Conservation (phyloP, 164 flowering plant genomes). For the Chimonanthus salicifolius region DNA sequence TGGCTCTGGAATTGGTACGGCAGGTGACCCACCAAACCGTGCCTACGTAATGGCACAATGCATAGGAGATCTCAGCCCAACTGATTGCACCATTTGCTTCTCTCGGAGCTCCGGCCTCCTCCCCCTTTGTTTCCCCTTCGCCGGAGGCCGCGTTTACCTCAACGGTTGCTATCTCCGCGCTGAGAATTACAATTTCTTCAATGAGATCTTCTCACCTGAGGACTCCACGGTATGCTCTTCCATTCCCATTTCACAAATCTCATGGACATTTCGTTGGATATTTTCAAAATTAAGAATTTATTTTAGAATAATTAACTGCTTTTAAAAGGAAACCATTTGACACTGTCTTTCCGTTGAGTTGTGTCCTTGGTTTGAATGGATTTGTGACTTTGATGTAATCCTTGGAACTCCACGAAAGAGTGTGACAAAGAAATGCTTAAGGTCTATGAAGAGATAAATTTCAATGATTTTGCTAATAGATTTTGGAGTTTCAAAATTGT, state of each 20-base stretch:
- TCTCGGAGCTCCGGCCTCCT: not conserved
- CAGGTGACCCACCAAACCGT: not conserved
- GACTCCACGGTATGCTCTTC: not conserved
- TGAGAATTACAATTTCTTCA: slow-evolving; percentile 12
- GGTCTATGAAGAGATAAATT: too few relatives aligned
- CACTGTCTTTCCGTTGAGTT: not conserved
- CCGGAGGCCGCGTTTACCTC: slow-evolving; percentile 6
- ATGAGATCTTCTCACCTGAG: not conserved
- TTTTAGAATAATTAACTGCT: too few relatives aligned
- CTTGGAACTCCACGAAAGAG: too few relatives aligned
- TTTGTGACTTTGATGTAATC: too few relatives aligned
- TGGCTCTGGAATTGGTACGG: not conserved
- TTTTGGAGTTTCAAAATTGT: too few relatives aligned
- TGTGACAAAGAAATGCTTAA: too few relatives aligned
- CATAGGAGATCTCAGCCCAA: not conserved
- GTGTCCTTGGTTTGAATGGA: not conserved
- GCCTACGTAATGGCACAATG: not conserved
- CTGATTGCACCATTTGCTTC: slow-evolving; percentile 2
- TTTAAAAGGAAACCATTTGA: not conserved
- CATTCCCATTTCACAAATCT: not conserved
- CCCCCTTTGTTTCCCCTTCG: not conserved
- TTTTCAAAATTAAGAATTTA: not conserved
- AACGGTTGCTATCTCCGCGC: slow-evolving; percentile 10
- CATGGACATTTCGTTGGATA: not conserved
- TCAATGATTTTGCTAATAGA: too few relatives aligned